phyloP scores from a whole-genome alignment of 2,329 filamentous ascomycete genomes.

The Lecanicillium sp. region DNA sequence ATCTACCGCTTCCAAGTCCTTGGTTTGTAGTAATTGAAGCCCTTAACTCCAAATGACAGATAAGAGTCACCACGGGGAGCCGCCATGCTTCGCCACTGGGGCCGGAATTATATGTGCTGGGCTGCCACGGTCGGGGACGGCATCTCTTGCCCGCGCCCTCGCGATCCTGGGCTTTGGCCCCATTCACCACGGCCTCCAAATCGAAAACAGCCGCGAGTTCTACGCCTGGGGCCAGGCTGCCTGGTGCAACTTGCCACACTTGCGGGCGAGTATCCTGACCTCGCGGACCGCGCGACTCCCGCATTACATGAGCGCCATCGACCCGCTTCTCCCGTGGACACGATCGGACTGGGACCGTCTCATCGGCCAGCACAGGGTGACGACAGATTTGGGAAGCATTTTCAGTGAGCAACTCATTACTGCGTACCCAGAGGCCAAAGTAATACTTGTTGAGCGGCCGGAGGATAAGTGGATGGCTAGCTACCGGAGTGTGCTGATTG shows the following conservation, averaged over 20 bases:
- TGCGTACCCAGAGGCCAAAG: conserved; percentile 14
- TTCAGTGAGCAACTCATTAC: conserved; percentile 2
- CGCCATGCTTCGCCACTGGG: neutral
- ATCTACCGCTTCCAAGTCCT: too few species aligned
- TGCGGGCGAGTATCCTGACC: neutral
- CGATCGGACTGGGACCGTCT: conserved; percentile 1
- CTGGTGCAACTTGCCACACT: conserved; percentile 1
- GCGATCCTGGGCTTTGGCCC: conserved; percentile 3
- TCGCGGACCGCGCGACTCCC: neutral
- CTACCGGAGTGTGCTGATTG: conserved; percentile 14
- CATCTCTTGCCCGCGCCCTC: conserved; percentile 2
- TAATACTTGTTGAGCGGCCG: conserved; percentile 15
- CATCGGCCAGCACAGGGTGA: conserved; percentile 2
- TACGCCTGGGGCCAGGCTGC: conserved; percentile 5
- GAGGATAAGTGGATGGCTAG: conserved; percentile 13
- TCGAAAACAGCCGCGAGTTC: neutral
- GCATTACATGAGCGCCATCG: neutral
- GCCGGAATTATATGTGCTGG: conserved; percentile 6
- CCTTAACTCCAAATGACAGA: too few species aligned
- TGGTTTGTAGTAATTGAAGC: too few species aligned
- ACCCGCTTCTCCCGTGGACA: conserved; percentile 2
- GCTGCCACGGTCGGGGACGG: conserved; percentile 2
- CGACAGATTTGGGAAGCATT: conserved; percentile 3
- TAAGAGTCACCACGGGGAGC: neutral
- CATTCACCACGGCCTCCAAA: conserved; percentile 1